Evolutionary conservation across 108 stramenopile species (phyloP).

Genomic region (Discostella stelligeroides): DNA sequence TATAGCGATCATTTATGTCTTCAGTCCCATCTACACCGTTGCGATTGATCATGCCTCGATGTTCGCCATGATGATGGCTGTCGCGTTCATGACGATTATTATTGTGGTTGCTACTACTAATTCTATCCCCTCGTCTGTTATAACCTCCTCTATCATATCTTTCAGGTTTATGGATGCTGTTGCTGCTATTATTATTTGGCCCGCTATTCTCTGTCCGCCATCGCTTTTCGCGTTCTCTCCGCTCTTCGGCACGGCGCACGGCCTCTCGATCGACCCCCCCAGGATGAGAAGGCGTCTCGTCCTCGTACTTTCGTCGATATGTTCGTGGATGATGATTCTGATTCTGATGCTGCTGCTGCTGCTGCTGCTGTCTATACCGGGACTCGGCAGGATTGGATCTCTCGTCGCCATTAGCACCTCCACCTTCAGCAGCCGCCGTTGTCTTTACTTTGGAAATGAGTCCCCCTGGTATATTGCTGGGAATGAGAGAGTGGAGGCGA

Average conservation of each 20-base stretch:
- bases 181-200: neutral
- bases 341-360: neutral
- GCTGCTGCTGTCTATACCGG: neutral
- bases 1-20: too few relatives aligned
- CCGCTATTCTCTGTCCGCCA: conserved; percentile 12
- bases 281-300: conserved; percentile 76
- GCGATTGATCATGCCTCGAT: neutral
- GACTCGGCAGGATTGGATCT: conserved; percentile 23
- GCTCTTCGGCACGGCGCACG: conserved; percentile 41
- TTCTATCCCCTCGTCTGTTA: neutral
- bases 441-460: conserved; percentile 38
- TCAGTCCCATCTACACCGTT: too few relatives aligned
- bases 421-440: neutral
- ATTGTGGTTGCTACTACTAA: conserved; percentile 3
- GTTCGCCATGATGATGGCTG: too few relatives aligned
- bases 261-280: conserved; percentile 67
- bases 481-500: conserved; percentile 68
- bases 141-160: neutral
- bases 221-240: conserved; percentile 44
- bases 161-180: neutral
- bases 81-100: too few relatives aligned
- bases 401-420: too few relatives aligned
- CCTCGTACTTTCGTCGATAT: conserved; percentile 40
- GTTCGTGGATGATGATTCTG: conserved; percentile 25
- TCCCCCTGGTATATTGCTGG: conserved; percentile 60